Evolutionary conservation across 441 rosid species (phyloP), one percentile per base, ranked within the genome.

Genomic region (Francoa sonchifolia): DNA sequence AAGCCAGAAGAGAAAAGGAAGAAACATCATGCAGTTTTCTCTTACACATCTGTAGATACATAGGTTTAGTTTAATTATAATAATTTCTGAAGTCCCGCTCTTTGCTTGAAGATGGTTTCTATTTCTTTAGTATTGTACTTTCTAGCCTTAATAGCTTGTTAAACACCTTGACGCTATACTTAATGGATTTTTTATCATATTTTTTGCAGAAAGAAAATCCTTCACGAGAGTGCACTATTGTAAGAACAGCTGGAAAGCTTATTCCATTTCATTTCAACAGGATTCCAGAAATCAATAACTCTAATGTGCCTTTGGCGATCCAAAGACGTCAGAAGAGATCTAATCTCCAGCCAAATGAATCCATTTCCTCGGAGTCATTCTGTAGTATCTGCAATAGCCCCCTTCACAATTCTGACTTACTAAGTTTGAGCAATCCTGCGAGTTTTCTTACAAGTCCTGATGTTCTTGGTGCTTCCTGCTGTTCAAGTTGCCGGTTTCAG

Each of bases 241-340:
- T 86, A 23, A 68, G 95, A 16, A 82, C 99, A 21, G 90, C 95
- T 58, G 96, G 77, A 46, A 90, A 86, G 79, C 90, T 86, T 5
- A 78, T 74, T 29, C 96, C 99, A 20, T 90, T 82, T 62, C 68
- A 73, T 65, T 82, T 90, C 69, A 90, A 86, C 30, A 74, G 71
- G 50, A 71, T 90, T 48, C 85, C 94, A 1, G 95, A 86, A 58
- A 73, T 73, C 35, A 73, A 68, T 41, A 79, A 78, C 47, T 20
- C 58, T 11, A 67, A 46, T 51, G 85, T 80, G 50, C 93, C 99
- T 43, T 52, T 73, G 54, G 88, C 95, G 6, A 67, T 81, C 12
- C 77, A 64, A 58, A 80, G 95, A 61, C 89, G 81, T 12, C 83
- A 67, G 26, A 90, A 73, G 76, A 80, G 73, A 68, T 71, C 61